phyloP scores from a whole-genome alignment of 2,329 filamentous ascomycete genomes.

The Aspergillus texensis region DNA sequence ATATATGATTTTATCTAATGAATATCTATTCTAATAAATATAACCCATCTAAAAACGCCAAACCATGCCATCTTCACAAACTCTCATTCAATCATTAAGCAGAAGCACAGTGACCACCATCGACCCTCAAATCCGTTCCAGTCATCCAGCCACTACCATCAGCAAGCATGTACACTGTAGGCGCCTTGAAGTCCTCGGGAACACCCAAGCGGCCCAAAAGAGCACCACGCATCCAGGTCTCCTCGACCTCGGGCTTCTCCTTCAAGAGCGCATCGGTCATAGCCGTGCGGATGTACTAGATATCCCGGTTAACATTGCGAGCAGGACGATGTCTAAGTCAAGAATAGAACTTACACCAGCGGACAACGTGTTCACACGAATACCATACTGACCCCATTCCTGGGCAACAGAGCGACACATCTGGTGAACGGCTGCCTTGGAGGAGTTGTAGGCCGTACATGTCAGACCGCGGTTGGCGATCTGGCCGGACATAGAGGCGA shows the following conservation, averaged over 20 bases:
- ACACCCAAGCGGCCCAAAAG: slow-evolving; percentile 53
- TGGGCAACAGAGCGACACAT: slow-evolving; percentile 52
- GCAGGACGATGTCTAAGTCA: too few species aligned
- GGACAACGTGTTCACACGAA: slow-evolving; percentile 79
- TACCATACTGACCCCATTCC: slow-evolving; percentile 61
- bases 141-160: slow-evolving; percentile 46
- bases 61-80: slow-evolving; percentile 2
- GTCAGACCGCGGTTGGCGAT: slow-evolving; percentile 67
- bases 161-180: slow-evolving; percentile 39
- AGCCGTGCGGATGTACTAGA: slow-evolving; percentile 51
- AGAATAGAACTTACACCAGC: slow-evolving; percentile 57
- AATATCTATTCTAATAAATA: background rate
- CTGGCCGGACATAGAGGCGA: slow-evolving; percentile 71
- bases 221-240: slow-evolving; percentile 57
- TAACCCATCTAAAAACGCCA: slow-evolving; percentile 5
- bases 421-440: slow-evolving; percentile 54
- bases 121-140: slow-evolving; percentile 41
- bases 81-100: slow-evolving; percentile 20
- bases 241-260: slow-evolving; percentile 54
- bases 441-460: slow-evolving; percentile 62
- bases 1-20: background rate
- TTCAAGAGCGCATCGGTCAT: slow-evolving; percentile 52
- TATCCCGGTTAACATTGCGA: background rate
- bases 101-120: slow-evolving; percentile 44
- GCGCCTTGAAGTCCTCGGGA: slow-evolving; percentile 45